Conservation (phyloP, 768 basidiomycete species). For the Boletus rubropictus region DNA sequence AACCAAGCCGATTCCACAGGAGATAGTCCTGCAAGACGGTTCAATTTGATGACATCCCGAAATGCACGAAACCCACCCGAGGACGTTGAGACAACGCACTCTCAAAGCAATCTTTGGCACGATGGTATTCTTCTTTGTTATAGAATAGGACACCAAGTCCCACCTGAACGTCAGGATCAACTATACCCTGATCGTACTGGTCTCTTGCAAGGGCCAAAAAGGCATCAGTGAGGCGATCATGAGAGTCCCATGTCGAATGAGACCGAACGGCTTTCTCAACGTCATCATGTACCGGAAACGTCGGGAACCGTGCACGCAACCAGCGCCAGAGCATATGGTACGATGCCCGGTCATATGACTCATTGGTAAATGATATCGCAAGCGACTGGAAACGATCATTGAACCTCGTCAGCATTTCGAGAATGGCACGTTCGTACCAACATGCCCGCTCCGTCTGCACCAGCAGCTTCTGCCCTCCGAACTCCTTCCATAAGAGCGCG, state of each 20-base stretch:
- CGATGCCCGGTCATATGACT: slow-evolving; percentile 82
- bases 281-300: slow-evolving; percentile 48
- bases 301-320: slow-evolving; percentile 64
- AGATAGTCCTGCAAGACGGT: slow-evolving; percentile 64
- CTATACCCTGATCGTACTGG: slow-evolving; percentile 65
- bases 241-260: slow-evolving; percentile 75
- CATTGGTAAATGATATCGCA: slow-evolving; percentile 95
- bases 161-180: slow-evolving; percentile 90
- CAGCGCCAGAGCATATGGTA: slow-evolving; percentile 83
- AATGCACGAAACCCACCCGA: slow-evolving; percentile 37
- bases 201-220: slow-evolving; percentile 76
- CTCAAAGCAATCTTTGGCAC: slow-evolving; percentile 92
- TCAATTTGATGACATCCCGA: not conserved
- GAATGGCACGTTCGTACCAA: slow-evolving; percentile 43
- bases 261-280: slow-evolving; percentile 48
- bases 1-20: slow-evolving; percentile 94
- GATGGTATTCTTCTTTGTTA: slow-evolving; percentile 77
- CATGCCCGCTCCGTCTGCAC: slow-evolving; percentile 66
- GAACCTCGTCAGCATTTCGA: slow-evolving; percentile 3
- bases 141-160: slow-evolving; percentile 93
- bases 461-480: slow-evolving; percentile 54
- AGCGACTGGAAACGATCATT: slow-evolving; percentile 55
- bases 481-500: slow-evolving; percentile 73
- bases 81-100: slow-evolving; percentile 78
- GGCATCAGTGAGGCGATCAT: slow-evolving; percentile 72